phyloP scores from a whole-genome alignment of 176 grass and related monocot species.

The Oryza meyeriana region DNA sequence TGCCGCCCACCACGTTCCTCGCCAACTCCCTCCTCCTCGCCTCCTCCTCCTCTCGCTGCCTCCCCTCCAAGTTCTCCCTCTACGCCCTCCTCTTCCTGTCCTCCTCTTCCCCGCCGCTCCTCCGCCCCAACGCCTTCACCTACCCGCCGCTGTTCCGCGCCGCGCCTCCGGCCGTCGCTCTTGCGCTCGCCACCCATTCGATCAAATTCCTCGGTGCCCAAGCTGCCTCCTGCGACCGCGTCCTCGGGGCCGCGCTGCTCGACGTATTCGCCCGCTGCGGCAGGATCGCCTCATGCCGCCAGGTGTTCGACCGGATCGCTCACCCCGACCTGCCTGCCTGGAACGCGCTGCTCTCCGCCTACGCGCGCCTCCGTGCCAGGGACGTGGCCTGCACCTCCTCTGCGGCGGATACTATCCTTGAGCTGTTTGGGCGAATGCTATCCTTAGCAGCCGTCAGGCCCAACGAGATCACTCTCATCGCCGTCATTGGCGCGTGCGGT shows the following conservation, averaged over 20 bases:
- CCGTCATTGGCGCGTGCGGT: conserved; percentile 29
- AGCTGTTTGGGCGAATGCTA: conserved; percentile 19
- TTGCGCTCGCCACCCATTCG: conserved; percentile 43
- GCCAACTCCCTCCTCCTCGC: conserved; percentile 48
- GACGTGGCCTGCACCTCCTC: conserved; percentile 23
- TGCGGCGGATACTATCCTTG: background rate
- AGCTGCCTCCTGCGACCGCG: conserved; percentile 25
- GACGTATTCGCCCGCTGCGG: conserved; percentile 35
- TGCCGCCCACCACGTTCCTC: conserved; percentile 33
- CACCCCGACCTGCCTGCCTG: conserved; percentile 39
- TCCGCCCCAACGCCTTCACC: conserved; percentile 46
- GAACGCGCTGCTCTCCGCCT: conserved; percentile 38
- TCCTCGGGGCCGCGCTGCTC: conserved; percentile 37
- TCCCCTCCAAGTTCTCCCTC: conserved; percentile 32
- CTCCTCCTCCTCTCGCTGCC: background rate
- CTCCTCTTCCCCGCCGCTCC: background rate
- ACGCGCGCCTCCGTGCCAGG: too few species aligned
- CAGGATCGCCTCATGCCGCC: conserved; percentile 23
- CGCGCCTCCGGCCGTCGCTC: conserved; percentile 1
- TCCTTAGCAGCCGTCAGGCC: background rate
- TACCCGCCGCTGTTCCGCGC: conserved; percentile 53
- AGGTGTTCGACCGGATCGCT: conserved; percentile 26
- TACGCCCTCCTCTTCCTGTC: conserved; percentile 43
- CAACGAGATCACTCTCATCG: conserved; percentile 52
- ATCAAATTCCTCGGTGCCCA: conserved; percentile 39